phyloP scores from a whole-genome alignment of 306 rosid species.

The Prunus persica region Prunus_persica_NCBIv2 NC_034014.1:23605501-23606000 shows the following conservation, averaged over 20 bases:
- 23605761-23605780: constrained; percentile 16
- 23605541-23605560: constrained; percentile 42
- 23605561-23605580: constrained; percentile 39
- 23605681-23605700: neutral
- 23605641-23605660: constrained; percentile 38
- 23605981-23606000: neutral
- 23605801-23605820: constrained; percentile 34
- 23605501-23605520: constrained; percentile 35
- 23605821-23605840: constrained; percentile 22
- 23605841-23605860: constrained; percentile 23
- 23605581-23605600: constrained; percentile 32
- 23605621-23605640: constrained; percentile 39
- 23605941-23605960: neutral
- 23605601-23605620: constrained; percentile 42
- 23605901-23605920: constrained; percentile 36
- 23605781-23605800: constrained; percentile 44
- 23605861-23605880: constrained; percentile 40
- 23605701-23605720: neutral
- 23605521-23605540: constrained; percentile 40
- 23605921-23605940: neutral
- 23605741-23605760: neutral
- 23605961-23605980: neutral
- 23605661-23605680: constrained; percentile 45
- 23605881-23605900: constrained; percentile 38
- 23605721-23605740: neutral